Evolutionary conservation across 768 basidiomycete species (phyloP).

Genomic region (Tubosaeta brunneosetosa): DNA sequence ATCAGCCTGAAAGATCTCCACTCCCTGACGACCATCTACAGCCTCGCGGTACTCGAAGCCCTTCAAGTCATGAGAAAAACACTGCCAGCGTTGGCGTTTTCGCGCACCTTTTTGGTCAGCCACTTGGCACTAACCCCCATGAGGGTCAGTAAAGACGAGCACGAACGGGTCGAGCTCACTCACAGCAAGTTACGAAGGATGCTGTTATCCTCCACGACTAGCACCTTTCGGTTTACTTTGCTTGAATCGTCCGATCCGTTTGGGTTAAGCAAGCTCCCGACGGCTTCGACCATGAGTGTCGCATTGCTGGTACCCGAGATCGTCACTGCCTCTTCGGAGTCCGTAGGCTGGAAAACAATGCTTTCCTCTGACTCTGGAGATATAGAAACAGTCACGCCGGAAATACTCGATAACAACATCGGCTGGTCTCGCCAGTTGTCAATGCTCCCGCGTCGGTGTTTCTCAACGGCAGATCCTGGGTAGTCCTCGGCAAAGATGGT

Average conservation of each 20-base stretch:
- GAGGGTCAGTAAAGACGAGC: constrained; percentile 8
- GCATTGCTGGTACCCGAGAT: constrained; percentile 26
- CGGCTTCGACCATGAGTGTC: constrained; percentile 51
- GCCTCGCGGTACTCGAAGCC: constrained; percentile 76
- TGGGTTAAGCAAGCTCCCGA: constrained; percentile 66
- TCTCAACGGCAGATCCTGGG: constrained; percentile 10
- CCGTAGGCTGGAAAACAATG: constrained; percentile 11
- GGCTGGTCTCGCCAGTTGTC: constrained; percentile 25
- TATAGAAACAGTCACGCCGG: constrained; percentile 14
- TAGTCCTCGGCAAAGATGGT: constrained; percentile 27
- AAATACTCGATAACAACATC: constrained; percentile 1
- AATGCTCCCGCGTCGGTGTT: constrained; percentile 32
- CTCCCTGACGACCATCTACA: constrained; percentile 80
- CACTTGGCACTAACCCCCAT: constrained; percentile 47
- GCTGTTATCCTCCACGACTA: constrained; percentile 88
- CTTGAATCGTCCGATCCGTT: constrained; percentile 45
- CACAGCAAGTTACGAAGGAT: constrained; percentile 81
- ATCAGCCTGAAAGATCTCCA: constrained; percentile 63
- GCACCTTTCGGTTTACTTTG: constrained; percentile 52
- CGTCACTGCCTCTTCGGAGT: constrained; percentile 9
- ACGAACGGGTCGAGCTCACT: constrained; percentile 28
- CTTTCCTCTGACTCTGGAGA: constrained; percentile 31
- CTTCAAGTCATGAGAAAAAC: constrained; percentile 28
- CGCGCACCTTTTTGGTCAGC: constrained; percentile 52
- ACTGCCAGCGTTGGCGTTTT: background rate